Conservation (phyloP, 2,329 filamentous ascomycete genomes). For the Incumbomyces delicatus region DNA sequence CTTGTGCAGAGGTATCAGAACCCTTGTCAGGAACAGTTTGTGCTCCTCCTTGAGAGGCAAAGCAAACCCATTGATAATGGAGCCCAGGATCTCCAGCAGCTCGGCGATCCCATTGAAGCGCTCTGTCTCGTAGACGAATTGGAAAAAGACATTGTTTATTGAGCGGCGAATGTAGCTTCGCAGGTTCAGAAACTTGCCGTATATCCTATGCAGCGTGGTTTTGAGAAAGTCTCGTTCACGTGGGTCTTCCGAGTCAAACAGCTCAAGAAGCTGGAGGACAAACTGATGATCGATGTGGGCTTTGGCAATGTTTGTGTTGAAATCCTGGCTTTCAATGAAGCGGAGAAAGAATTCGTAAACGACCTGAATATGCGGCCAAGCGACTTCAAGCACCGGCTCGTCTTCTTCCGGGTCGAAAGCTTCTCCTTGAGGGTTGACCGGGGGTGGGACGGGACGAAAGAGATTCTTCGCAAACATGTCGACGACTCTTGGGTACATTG, state of each 20-base stretch:
- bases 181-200: constrained; percentile 96
- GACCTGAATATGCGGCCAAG: constrained; percentile 98
- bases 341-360: constrained; percentile 98
- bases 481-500: constrained; percentile 96
- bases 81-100: constrained; percentile 88
- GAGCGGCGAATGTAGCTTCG: constrained; percentile 94
- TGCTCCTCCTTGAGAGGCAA: constrained; percentile 96
- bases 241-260: constrained; percentile 97
- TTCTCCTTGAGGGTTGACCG: constrained; percentile 94
- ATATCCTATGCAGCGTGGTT: constrained; percentile 94
- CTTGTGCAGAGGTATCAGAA: constrained; percentile 89
- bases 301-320: constrained; percentile 99
- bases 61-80: constrained; percentile 98
- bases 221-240: constrained; percentile 95
- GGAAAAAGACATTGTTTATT: constrained; percentile 99
- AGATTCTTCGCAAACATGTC: constrained; percentile 99
- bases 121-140: constrained; percentile 98
- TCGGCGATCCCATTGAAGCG: constrained; percentile 97
- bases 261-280: constrained; percentile 84
- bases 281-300: constrained; percentile 98
- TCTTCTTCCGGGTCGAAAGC: constrained; percentile 98
- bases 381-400: constrained; percentile 93
- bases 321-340: constrained; percentile 98
- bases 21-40: constrained; percentile 91
- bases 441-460: constrained; percentile 91